These are phyloP conservation scores for Russula virescens DNA, from an alignment of 768 basidiomycete genomes.

Conservation along the genomic window DNA sequence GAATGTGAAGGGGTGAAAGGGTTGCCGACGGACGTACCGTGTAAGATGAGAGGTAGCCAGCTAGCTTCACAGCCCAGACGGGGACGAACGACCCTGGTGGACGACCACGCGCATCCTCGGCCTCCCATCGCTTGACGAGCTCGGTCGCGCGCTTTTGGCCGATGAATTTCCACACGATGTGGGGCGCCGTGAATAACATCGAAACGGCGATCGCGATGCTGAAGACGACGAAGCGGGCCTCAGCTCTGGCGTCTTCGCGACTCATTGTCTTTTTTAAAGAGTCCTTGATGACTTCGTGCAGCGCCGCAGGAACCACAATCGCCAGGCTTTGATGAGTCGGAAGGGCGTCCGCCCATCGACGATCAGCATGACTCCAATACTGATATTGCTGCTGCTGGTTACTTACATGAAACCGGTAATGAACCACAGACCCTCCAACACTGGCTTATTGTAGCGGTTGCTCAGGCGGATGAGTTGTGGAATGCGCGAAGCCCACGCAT, in stretches of 20 bases:
- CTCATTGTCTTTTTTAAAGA: slow-evolving; percentile 23
- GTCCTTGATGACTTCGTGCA: slow-evolving; percentile 34
- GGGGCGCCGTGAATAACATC: slow-evolving; percentile 37
- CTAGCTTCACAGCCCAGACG: slow-evolving; percentile 39
- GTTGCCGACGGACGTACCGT: slow-evolving; percentile 30
- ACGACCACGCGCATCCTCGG: slow-evolving; percentile 33
- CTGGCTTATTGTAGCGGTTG: slow-evolving; percentile 39
- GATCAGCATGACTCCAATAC: not conserved
- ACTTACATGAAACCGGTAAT: slow-evolving; percentile 38
- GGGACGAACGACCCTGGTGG: slow-evolving; percentile 30
- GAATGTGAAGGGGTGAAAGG: not conserved
- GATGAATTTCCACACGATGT: slow-evolving; percentile 42
- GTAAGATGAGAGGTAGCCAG: slow-evolving; percentile 35
- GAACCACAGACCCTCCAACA: slow-evolving; percentile 41
- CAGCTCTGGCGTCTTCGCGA: slow-evolving; percentile 20
- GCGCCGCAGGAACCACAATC: slow-evolving; percentile 36
- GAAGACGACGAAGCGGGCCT: slow-evolving; percentile 36
- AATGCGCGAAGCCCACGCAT: slow-evolving; percentile 42
- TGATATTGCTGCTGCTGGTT: not conserved
- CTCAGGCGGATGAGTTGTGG: slow-evolving; percentile 34
- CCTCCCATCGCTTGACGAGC: slow-evolving; percentile 38
- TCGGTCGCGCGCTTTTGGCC: slow-evolving; percentile 36
- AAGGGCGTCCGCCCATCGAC: too few relatives aligned
- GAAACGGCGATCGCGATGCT: slow-evolving; percentile 36
- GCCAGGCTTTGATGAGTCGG: slow-evolving; percentile 30